phyloP scores from a whole-genome alignment of 1,139 yeast genomes.

The Debaryomycetaceae sp. region DNA sequence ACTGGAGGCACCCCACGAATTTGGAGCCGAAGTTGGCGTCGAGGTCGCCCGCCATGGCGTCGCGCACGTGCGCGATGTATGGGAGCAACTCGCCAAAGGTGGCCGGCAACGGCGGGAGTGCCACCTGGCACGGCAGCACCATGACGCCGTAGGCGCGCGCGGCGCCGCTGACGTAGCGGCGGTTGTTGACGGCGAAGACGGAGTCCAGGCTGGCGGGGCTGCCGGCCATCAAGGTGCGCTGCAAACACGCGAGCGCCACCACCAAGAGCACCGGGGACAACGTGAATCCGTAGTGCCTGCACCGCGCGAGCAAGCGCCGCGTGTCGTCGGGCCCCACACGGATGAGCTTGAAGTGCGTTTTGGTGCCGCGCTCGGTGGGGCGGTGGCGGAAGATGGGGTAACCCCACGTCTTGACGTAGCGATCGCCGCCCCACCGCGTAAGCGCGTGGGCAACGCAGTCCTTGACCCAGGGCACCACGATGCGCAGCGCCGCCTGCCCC shows the following conservation, averaged over 20 bases:
- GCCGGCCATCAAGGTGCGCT: constrained; percentile 20
- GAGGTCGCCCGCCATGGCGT: constrained; percentile 11
- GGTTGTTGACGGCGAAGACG: constrained; percentile 20
- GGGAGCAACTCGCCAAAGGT: not conserved
- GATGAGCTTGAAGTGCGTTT: constrained; percentile 14
- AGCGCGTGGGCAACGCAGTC: constrained; percentile 1
- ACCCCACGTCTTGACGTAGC: constrained; percentile 9
- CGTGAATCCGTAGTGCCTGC: constrained; percentile 17
- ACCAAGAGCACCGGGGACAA: constrained; percentile 24
- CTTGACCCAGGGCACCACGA: constrained; percentile 11
- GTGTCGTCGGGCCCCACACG: constrained; percentile 12
- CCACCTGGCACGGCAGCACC: constrained; percentile 13
- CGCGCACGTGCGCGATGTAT: constrained; percentile 10
- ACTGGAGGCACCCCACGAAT: constrained; percentile 16
- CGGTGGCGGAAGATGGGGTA: constrained; percentile 15
- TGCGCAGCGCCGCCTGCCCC: constrained; percentile 2
- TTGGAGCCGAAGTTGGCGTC: constrained; percentile 14
- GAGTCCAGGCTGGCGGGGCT: constrained; percentile 14
- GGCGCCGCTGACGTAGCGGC: constrained; percentile 20
- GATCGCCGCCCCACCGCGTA: constrained; percentile 1
- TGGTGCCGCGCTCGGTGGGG: constrained; percentile 10
- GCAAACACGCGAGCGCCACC: constrained; percentile 17
- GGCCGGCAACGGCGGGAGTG: constrained; percentile 3
- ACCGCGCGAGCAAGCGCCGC: constrained; percentile 11
- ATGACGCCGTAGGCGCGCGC: constrained; percentile 15